Conservation (phyloP, 805 yeast genomes). For the Millerago galiae region DNA sequence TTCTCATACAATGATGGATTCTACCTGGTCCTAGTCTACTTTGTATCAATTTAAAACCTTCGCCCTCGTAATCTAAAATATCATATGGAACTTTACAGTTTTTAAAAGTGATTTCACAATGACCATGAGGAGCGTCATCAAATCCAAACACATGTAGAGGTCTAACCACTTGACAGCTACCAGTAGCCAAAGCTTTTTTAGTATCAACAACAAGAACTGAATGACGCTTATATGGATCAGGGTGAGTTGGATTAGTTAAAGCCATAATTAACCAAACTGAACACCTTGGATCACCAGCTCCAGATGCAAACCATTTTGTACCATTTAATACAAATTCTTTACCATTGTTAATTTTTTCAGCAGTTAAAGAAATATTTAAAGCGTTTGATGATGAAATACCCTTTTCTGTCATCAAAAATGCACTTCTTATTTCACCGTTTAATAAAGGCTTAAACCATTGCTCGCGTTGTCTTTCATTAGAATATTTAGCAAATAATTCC, state of each 20-base stretch:
- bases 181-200: constrained; percentile 41
- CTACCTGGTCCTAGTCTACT: constrained; percentile 66
- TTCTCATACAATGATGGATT: constrained; percentile 64
- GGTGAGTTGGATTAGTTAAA: constrained; percentile 19
- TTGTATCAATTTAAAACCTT: constrained; percentile 58
- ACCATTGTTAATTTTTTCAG: constrained; percentile 31
- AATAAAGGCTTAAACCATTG: constrained; percentile 48
- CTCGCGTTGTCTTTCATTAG: constrained; percentile 36
- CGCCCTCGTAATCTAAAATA: constrained; percentile 41
- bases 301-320: constrained; percentile 65
- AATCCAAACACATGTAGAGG: constrained; percentile 52
- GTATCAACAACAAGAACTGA: constrained; percentile 51
- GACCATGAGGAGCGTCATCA: constrained; percentile 72
- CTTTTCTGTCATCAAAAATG: constrained; percentile 60
- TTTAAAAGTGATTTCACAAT: constrained; percentile 49
- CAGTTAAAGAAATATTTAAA: constrained; percentile 45
- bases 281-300: constrained; percentile 64
- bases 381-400: constrained; percentile 59
- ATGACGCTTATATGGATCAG: constrained; percentile 42
- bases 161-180: constrained; percentile 41
- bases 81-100: constrained; percentile 41
- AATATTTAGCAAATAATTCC: constrained; percentile 34
- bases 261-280: constrained; percentile 28
- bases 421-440: constrained; percentile 50
- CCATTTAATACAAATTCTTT: constrained; percentile 47